A percentile compares a stretch with the other conserved stretches of the same genome.
These are phyloP conservation scores for Salvia splendens DNA, from an alignment of 257 asterid genomes.

Conservation along the genomic window DNA sequence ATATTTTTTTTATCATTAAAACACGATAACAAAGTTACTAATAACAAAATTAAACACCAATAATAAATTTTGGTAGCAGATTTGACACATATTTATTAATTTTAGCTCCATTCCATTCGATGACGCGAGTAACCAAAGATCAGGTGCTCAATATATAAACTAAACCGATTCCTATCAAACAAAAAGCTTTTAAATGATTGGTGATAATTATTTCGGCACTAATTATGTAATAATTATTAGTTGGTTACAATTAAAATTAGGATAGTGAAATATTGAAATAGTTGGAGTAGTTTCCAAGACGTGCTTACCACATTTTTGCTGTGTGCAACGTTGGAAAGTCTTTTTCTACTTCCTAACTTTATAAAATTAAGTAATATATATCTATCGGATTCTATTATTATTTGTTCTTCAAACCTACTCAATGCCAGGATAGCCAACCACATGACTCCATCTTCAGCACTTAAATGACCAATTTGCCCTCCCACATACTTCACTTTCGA, in stretches of 20 bases:
- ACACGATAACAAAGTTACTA: too few species aligned
- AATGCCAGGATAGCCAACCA: slow-evolving; percentile 41
- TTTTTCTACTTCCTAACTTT: slow-evolving; percentile 65
- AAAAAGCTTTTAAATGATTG: background rate
- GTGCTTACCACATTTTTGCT: slow-evolving; percentile 67
- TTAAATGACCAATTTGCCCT: slow-evolving; percentile 37
- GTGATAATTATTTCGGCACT: background rate
- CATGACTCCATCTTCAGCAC: background rate
- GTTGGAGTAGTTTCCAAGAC: slow-evolving; percentile 39
- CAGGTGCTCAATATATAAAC: too few species aligned
- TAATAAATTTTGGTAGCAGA: too few species aligned
- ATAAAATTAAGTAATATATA: slow-evolving; percentile 21
- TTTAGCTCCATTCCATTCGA: too few species aligned
- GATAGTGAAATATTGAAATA: slow-evolving; percentile 7
- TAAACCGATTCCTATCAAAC: background rate
- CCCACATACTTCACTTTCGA: background rate
- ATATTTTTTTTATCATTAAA: too few species aligned
- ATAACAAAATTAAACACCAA: too few species aligned
- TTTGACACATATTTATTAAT: too few species aligned
- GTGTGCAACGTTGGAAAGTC: slow-evolving; percentile 76
- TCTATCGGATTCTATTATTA: slow-evolving; percentile 19
- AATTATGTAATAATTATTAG: background rate
- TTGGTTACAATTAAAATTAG: slow-evolving; percentile 12
- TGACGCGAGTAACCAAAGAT: too few species aligned
- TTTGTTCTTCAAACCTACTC: slow-evolving; percentile 46